Evolutionary conservation across 768 basidiomycete genomes (phyloP).

Genomic region (Candolleomyces efflorescens): DNA sequence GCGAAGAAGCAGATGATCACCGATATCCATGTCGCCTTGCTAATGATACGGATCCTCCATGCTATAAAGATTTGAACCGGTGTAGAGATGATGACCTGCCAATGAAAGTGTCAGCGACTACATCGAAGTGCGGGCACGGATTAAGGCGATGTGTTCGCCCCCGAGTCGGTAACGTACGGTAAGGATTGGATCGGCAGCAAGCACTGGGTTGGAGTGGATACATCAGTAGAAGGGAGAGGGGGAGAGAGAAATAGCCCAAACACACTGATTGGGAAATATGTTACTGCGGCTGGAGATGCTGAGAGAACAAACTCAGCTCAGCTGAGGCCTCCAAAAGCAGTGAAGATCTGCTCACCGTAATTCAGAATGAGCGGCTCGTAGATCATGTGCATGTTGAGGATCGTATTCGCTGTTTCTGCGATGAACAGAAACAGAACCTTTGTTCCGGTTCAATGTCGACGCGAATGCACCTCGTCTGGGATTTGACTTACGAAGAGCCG

Average conservation of each 20-base stretch:
- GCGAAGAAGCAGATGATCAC: constrained; percentile 28
- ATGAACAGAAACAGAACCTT: constrained; percentile 31
- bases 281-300: constrained; percentile 13
- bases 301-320: not conserved
- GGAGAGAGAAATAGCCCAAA: not conserved
- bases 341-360: constrained; percentile 23
- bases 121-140: not conserved
- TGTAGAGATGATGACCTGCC: constrained; percentile 38
- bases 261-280: constrained; percentile 25
- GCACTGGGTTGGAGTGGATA: constrained; percentile 14
- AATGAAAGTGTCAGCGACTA: not conserved
- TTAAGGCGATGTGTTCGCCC: not conserved
- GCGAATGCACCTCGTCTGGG: not conserved
- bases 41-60: constrained; percentile 38
- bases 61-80: constrained; percentile 46
- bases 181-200: constrained; percentile 21
- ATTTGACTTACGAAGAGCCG: constrained; percentile 23
- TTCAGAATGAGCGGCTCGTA: constrained; percentile 36
- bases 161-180: too few species aligned
- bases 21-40: constrained; percentile 32
- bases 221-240: not conserved
- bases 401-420: constrained; percentile 33
- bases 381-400: constrained; percentile 29
- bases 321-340: not conserved
- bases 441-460: not conserved